A percentile compares a stretch with the other conserved stretches of the same genome.
These are phyloP conservation scores for Clohesyomyces aquaticus DNA, from an alignment of 495 filamentous ascomycete species.

Conservation along the genomic window DNA sequence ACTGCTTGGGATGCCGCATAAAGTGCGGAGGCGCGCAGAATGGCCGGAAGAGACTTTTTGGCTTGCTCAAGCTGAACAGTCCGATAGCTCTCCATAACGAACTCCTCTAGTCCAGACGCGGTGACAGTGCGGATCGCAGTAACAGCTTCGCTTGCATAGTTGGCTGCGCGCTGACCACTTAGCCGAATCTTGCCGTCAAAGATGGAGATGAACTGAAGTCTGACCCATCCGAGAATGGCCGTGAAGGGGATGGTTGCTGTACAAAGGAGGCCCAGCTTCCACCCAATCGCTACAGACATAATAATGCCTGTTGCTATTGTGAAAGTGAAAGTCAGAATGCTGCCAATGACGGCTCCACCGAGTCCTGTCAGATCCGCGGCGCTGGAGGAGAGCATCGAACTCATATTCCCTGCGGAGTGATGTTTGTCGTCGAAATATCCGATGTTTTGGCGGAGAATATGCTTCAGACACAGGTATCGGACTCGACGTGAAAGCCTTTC, in stretches of 20 bases:
- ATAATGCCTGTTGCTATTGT: slow-evolving; percentile 71
- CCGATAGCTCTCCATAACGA: neutral
- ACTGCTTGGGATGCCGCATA: slow-evolving; percentile 80
- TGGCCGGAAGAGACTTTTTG: slow-evolving; percentile 62
- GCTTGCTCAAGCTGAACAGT: slow-evolving; percentile 50
- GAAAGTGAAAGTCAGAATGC: slow-evolving; percentile 72
- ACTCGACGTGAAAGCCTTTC: slow-evolving; percentile 73
- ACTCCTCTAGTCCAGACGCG: neutral
- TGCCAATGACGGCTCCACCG: slow-evolving; percentile 77
- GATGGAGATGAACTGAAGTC: slow-evolving; percentile 54
- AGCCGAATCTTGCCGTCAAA: neutral
- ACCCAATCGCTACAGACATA: slow-evolving; percentile 71
- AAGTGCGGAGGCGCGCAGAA: slow-evolving; percentile 67
- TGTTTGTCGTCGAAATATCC: slow-evolving; percentile 82
- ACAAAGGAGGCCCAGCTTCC: slow-evolving; percentile 90
- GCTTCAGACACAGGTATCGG: slow-evolving; percentile 74
- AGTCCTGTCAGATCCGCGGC: slow-evolving; percentile 82
- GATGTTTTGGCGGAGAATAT: slow-evolving; percentile 88
- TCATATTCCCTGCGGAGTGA: slow-evolving; percentile 81
- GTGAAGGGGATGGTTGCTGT: slow-evolving; percentile 76
- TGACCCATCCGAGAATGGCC: slow-evolving; percentile 77
- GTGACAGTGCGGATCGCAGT: neutral
- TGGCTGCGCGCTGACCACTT: neutral
- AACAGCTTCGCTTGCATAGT: neutral
- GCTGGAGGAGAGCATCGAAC: slow-evolving; percentile 80